Conservation (phyloP, 305 asterid genomes). For the Fraxinus angustifolia region DNA sequence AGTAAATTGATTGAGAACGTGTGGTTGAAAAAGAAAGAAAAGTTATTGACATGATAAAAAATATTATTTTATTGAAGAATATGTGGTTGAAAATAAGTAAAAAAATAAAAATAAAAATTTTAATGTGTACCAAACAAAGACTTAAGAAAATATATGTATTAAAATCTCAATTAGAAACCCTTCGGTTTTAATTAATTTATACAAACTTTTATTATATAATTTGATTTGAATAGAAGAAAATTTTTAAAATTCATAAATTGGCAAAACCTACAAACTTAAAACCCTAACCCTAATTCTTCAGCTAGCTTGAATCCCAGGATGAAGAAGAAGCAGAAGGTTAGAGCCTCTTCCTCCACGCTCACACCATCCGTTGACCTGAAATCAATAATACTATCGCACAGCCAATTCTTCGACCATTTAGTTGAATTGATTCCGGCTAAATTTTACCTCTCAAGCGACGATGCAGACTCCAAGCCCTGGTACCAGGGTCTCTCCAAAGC, state of each 20-base stretch:
- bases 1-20: no score
- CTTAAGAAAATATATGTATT: no score
- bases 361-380: slow-evolving; percentile 30
- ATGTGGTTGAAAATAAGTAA: no score
- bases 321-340: slow-evolving; percentile 19
- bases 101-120: no score
- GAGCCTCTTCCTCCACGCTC: slow-evolving; percentile 2
- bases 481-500: slow-evolving; percentile 72
- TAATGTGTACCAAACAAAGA: no score
- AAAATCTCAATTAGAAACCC: no score
- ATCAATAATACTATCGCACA: slow-evolving; percentile 38
- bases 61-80: no score
- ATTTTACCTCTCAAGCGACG: slow-evolving; percentile 67
- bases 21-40: no score
- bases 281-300: not conserved
- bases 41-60: no score
- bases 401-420: slow-evolving; percentile 58
- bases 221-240: not conserved
- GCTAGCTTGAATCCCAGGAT: slow-evolving; percentile 12
- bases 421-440: slow-evolving; percentile 64
- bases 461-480: slow-evolving; percentile 67
- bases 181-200: no score
- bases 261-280: not conserved
- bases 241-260: not conserved
- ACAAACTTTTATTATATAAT: no score